Conservation (phyloP, 2,329 filamentous ascomycete genomes). For the Fusarium sp. region DNA sequence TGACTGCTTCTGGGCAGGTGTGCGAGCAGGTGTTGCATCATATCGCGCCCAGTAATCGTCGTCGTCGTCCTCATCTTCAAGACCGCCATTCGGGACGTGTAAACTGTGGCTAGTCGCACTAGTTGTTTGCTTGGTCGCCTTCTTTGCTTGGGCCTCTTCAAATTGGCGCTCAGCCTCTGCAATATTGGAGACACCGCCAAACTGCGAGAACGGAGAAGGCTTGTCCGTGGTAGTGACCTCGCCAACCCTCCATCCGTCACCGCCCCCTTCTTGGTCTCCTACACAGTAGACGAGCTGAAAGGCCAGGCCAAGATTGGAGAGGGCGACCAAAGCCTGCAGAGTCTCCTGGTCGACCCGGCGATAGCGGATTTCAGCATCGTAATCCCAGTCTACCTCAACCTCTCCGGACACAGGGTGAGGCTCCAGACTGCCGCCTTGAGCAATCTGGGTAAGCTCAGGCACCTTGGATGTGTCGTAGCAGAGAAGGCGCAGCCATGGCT, state of each 20-base stretch:
- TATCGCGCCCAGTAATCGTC: conserved; percentile 86
- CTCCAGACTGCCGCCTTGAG: conserved; percentile 73
- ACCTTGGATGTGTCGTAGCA: conserved; percentile 73
- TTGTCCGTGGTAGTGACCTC: conserved; percentile 74
- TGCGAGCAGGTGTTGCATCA: conserved; percentile 75
- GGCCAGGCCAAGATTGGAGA: conserved; percentile 71
- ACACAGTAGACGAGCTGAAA: conserved; percentile 78
- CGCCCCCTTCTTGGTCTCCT: conserved; percentile 70
- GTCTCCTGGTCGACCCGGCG: conserved; percentile 81
- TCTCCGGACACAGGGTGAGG: conserved; percentile 86
- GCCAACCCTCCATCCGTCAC: conserved; percentile 77
- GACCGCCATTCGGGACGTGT: conserved; percentile 22
- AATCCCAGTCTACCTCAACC: conserved; percentile 78
- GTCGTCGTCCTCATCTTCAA: conserved; percentile 71
- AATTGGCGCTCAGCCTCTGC: conserved; percentile 71
- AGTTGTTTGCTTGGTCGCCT: conserved; percentile 28
- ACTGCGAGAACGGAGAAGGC: conserved; percentile 65
- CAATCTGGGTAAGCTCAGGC: conserved; percentile 69
- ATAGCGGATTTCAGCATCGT: conserved; percentile 72
- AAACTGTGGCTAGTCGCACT: conserved; percentile 19
- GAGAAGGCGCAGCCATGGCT: conserved; percentile 79
- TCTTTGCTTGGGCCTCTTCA: conserved; percentile 48
- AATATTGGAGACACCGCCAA: conserved; percentile 64
- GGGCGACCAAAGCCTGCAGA: conserved; percentile 73
- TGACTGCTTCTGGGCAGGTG: conserved; percentile 71